Base-by-base conservation (phyloP, 306 rosid genomes). In the Echinosophora koreensis region DNA sequence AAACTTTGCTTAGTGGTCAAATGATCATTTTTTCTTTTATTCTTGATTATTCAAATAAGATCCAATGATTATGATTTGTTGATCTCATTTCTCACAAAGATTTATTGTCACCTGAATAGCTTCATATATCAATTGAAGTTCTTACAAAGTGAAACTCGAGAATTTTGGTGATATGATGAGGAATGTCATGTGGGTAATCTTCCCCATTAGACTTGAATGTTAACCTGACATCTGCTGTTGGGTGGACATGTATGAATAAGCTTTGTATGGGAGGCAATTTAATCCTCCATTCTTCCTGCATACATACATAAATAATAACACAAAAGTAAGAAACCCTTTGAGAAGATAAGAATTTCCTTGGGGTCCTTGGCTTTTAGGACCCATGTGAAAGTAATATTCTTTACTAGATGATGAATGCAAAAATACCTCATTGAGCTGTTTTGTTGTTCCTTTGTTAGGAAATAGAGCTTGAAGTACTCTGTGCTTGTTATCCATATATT, bases 281-380 rank as follows among this genome's bases (percentile, higher is more conserved):
- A 7, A 85, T 37, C 71, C 87, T 89, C 90, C 89, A 81, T 44
- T 87, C 93, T 67, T 80, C 86, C 93, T 89, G 70, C 74, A 79
- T 18, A 42, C 74, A 79, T 18, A 42, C 8, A 69, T 5, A 27
- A 7, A 73, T 2, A 52, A 69, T 7, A 42, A 28, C 64, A 73
- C 11, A 41, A 8, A 41, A 41, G 1, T 30, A 1, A 30, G 32
- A 77, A 79, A 6, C 58, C 55, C 63, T 65, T 65, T 72, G 9
- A 72, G 49, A 56, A 34, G 3, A 69, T 30, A 27, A 63, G n/a
- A 38, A 4, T 56, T 57, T 38, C 77, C 28, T 28, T 30, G 47
- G 30, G 30, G 30, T 6, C 6, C 15, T 49, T 49, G 54, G 54
- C n/a, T n/a, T n/a, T n/a, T n/a, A n/a, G n/a, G n/a, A 55, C 4